Percentiles rank a stretch among this genome's conserved stretches.
These are phyloP conservation scores for Sugiyamaella sp. DNA, from an alignment of 1,139 yeast genomes.

Conservation along the genomic window DNA sequence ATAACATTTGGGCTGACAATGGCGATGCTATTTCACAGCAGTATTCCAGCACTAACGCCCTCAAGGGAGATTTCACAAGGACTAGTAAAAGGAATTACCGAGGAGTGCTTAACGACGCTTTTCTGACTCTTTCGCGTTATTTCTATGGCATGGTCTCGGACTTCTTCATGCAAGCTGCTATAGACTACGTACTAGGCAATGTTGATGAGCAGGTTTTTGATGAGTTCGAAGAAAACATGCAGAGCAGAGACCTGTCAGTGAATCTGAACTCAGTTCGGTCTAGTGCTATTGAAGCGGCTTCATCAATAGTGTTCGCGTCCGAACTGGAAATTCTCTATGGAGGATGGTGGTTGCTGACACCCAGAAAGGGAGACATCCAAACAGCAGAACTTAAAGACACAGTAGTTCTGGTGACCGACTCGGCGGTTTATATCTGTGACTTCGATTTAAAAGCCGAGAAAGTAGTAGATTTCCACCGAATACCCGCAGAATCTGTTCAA, in stretches of 20 bases:
- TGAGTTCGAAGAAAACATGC: conserved; percentile 44
- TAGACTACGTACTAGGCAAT: conserved; percentile 46
- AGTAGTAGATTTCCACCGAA: conserved; percentile 30
- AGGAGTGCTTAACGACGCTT: conserved; percentile 48
- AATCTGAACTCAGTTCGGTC: conserved; percentile 33
- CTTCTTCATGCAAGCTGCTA: conserved; percentile 47
- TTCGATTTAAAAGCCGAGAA: conserved; percentile 32
- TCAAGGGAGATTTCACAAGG: conserved; percentile 51
- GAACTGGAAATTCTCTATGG: conserved; percentile 29
- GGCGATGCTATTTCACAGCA: conserved; percentile 50
- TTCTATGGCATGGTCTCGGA: conserved; percentile 48
- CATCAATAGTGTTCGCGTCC: conserved; percentile 28
- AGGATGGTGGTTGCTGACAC: conserved; percentile 34
- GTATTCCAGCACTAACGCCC: conserved; percentile 49
- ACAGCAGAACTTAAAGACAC: conserved; percentile 29
- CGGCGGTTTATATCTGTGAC: conserved; percentile 32
- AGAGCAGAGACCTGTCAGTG: conserved; percentile 42
- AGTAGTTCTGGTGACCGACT: conserved; percentile 31
- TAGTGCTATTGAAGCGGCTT: conserved; percentile 32
- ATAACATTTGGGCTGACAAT: conserved; percentile 50
- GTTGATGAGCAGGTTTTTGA: conserved; percentile 42
- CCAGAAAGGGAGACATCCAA: conserved; percentile 27
- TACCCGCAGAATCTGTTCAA: conserved; percentile 21
- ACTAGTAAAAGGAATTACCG: conserved; percentile 46
- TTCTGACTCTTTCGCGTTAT: conserved; percentile 46